These are phyloP conservation scores for Venturia nashicola DNA, from an alignment of 2,329 filamentous ascomycete species.

Conservation along the genomic window DNA sequence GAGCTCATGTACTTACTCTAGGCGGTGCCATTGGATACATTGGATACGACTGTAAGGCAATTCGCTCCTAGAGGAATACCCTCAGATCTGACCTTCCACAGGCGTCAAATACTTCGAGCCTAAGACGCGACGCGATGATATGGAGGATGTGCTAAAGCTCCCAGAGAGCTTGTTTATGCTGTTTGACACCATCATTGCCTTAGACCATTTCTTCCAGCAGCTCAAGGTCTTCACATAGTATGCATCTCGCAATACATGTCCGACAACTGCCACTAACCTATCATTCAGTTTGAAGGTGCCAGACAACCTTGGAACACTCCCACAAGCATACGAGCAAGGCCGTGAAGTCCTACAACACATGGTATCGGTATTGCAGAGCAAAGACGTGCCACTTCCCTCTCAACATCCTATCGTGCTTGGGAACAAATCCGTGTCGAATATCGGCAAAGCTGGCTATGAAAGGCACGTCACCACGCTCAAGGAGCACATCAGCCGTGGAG, in stretches of 20 bases:
- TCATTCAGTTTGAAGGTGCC: slow-evolving; percentile 16
- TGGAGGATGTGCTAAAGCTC: slow-evolving; percentile 79
- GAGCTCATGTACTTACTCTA: background rate
- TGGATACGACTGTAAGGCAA: slow-evolving; percentile 66
- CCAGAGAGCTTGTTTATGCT: slow-evolving; percentile 96
- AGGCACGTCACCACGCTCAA: slow-evolving; percentile 76
- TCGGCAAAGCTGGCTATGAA: slow-evolving; percentile 81
- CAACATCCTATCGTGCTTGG: slow-evolving; percentile 62
- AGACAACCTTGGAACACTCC: slow-evolving; percentile 40
- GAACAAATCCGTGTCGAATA: slow-evolving; percentile 81
- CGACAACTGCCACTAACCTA: slow-evolving; percentile 13
- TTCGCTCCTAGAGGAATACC: background rate
- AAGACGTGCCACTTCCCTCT: slow-evolving; percentile 63
- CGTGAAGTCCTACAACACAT: slow-evolving; percentile 51
- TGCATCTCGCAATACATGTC: slow-evolving; percentile 49
- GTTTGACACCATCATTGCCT: slow-evolving; percentile 85
- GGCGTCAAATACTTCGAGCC: slow-evolving; percentile 89
- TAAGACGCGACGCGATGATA: slow-evolving; percentile 69
- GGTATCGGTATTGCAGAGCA: slow-evolving; percentile 58
- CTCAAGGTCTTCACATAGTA: slow-evolving; percentile 84
- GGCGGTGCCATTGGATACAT: slow-evolving; percentile 95
- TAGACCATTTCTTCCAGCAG: slow-evolving; percentile 88
- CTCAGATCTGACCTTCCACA: background rate
- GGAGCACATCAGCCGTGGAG: slow-evolving; percentile 77
- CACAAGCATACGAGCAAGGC: slow-evolving; percentile 58